Conservation (phyloP, 768 basidiomycete species). For the Podaxis mareebaensis region DNA sequence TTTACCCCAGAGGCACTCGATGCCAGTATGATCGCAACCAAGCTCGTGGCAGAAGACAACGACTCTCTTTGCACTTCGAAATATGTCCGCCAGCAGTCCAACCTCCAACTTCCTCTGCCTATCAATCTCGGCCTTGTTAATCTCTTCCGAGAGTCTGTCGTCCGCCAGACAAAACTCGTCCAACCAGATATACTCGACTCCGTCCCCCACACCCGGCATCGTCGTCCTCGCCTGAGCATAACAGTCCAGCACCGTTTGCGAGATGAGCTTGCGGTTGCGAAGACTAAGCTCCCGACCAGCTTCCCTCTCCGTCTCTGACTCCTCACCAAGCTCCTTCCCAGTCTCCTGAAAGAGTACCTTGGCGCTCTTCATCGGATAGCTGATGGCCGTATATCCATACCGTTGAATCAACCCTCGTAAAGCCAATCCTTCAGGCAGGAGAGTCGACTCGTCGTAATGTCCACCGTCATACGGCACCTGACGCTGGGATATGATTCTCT, state of each 20-base stretch:
- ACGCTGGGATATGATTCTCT: not conserved
- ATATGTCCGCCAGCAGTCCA: conserved; percentile 12
- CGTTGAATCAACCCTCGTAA: not conserved
- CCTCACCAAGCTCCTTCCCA: not conserved
- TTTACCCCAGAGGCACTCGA: conserved; percentile 10
- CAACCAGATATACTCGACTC: conserved; percentile 12
- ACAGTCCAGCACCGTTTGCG: not conserved
- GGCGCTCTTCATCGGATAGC: conserved; percentile 13
- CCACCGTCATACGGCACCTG: conserved; percentile 8
- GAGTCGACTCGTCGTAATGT: not conserved
- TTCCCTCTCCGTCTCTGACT: not conserved
- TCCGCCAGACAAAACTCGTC: conserved; percentile 15
- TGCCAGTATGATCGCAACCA: conserved; percentile 7
- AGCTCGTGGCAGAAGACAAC: conserved; percentile 11
- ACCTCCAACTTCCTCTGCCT: conserved; percentile 1
- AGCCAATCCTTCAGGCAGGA: not conserved
- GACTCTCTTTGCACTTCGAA: conserved; percentile 8
- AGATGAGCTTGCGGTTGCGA: not conserved
- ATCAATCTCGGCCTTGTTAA: not conserved
- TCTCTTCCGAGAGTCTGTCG: not conserved
- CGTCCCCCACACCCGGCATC: not conserved
- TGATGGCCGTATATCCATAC: conserved; percentile 10
- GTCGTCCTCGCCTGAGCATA: conserved; percentile 1
- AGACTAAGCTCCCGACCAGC: conserved; percentile 1
- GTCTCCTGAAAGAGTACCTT: not conserved